phyloP scores from a whole-genome alignment of 441 rosid species.

The Raphanus hybrid region DNA sequence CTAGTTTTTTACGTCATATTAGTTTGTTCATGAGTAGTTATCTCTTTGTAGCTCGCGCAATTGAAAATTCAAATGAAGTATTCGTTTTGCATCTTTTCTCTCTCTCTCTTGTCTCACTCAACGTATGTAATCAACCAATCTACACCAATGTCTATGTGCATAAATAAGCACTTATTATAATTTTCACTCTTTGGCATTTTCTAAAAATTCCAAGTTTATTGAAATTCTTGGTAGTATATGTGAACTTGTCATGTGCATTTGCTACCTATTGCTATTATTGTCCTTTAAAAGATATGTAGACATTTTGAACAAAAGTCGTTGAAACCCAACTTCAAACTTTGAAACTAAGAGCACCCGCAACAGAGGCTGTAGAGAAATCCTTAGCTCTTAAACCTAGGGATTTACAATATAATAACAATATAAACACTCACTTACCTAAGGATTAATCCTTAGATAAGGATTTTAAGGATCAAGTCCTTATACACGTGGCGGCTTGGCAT shows the following conservation, averaged over 20 bases:
- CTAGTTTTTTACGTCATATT: not conserved
- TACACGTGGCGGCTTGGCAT: no score
- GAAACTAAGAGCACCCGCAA: not conserved
- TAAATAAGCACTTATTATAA: not conserved
- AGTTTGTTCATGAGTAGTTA: not conserved
- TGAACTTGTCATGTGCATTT: conserved; percentile 17
- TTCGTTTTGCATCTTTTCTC: not conserved
- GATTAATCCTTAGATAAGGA: no score
- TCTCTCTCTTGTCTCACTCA: not conserved
- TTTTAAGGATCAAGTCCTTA: no score
- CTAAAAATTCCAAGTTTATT: not conserved
- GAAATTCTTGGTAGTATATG: conserved; percentile 1
- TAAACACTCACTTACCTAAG: no score
- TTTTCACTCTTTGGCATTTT: not conserved
- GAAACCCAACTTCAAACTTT: conserved; percentile 25
- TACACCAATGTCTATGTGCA: not conserved
- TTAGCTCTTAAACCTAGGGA: no score
- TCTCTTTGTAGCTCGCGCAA: not conserved
- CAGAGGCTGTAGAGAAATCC: no score
- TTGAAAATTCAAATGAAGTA: not conserved
- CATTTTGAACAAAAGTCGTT: conserved; percentile 7
- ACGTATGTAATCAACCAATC: not conserved
- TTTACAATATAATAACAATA: no score
- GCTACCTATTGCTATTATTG: not conserved
- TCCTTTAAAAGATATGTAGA: not conserved